Base-by-base conservation (phyloP, 768 basidiomycete genomes). In the Mycena rebaudengoi region DNA sequence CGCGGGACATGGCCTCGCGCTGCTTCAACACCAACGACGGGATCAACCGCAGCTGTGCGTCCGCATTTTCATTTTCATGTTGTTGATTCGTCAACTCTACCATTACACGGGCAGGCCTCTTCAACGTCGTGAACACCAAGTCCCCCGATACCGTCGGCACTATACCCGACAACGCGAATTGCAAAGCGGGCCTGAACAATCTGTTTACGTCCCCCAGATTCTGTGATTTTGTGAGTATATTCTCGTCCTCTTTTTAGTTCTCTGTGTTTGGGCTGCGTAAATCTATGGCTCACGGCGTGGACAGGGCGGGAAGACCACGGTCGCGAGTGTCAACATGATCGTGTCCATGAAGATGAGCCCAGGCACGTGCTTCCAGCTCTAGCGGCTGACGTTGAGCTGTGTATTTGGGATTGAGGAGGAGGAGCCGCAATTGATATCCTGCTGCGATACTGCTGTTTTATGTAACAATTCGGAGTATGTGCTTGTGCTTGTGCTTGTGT, bases 161-260 rank as follows among this genome's bases (percentile, higher is more conserved):
- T 39, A 58, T 58, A 45, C 56, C 56, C 16, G 56, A 58, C 33
- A 58, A 58, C 56, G 13, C 56, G 32, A 58, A 58, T 39, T 58
- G 56, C 56, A 58, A 58, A 48, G 56, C 56, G 33, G 56, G 56
- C 33, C 45, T 58, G 32, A 58, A 58, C 45, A 58, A 58, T 58
- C 45, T 58, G 44, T 58, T 58, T 58, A 48, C 56, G 44, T 45
- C 56, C 56, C 56, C 56, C 18, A 35, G 23, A 25, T 58, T 58
- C 45, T 58, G 56, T 29, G 56, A 58, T 29, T 58, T 58, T 39
- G 56, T 58, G 56, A 25, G 56, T 48, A 58, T 33, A 55, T 43
- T 33, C 28, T 52, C 50, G 35, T 52, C 26, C 37, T 39, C 26
- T 21, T 41, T 53, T 40, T 40, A 8, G 18, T 30, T 53, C 39